Percentiles rank a stretch among this genome's conserved stretches.
phyloP scores from a whole-genome alignment of 1,139 yeast species.

The Kodamaea arcana region DNA sequence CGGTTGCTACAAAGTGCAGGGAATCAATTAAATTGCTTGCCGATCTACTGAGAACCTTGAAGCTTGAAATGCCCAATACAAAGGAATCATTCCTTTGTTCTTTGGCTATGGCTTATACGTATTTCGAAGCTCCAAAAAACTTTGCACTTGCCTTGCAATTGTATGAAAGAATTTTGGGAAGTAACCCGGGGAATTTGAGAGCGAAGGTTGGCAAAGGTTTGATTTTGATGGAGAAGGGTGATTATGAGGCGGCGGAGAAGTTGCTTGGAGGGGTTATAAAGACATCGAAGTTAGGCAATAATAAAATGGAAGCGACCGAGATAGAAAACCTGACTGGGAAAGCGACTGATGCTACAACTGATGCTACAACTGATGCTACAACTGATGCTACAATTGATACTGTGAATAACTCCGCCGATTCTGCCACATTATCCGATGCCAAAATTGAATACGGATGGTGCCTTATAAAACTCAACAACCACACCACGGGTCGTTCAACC shows the following conservation, averaged over 20 bases:
- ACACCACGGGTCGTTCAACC: conserved; percentile 51
- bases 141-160: conserved; percentile 68
- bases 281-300: neutral
- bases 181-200: conserved; percentile 47
- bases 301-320: conserved; percentile 24
- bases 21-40: conserved; percentile 59
- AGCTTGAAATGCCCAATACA: conserved; percentile 47
- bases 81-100: conserved; percentile 59
- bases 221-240: conserved; percentile 64
- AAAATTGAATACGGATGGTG: conserved; percentile 79
- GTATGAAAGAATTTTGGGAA: conserved; percentile 57
- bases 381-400: neutral
- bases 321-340: neutral
- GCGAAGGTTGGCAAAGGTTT: conserved; percentile 83
- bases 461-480: conserved; percentile 50
- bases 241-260: conserved; percentile 48
- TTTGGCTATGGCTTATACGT: conserved; percentile 75
- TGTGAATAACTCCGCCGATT: neutral
- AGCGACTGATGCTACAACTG: neutral
- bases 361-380: neutral
- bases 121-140: conserved; percentile 87
- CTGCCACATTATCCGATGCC: conserved; percentile 41
- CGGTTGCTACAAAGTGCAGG: conserved; percentile 58
- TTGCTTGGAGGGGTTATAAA: conserved; percentile 50
- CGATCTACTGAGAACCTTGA: conserved; percentile 42